Evolutionary conservation across 1,139 yeast species (phyloP), one percentile per base, ranked within the genome.

Genomic region (Candida neerlandica): DNA sequence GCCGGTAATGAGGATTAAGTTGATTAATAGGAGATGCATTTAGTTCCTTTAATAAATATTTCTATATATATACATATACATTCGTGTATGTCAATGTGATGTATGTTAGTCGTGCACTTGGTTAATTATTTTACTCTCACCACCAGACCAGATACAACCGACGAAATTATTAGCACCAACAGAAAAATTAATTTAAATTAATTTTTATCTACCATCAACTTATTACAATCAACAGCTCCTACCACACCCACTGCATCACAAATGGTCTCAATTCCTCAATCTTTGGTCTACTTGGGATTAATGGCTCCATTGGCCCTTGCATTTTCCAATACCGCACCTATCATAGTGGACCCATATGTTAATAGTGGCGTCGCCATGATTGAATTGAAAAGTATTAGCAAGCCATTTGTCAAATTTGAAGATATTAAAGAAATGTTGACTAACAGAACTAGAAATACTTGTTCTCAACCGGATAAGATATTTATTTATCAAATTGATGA

Each of bases 1-100:
- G 96, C 96, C 10, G 95, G 87, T 44, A 53, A 53, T 41, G 53
- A 47, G 39, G 51, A 52, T 32, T 23, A 41, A 19, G 16, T 27
- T 10, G 7, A 11, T 21, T 21, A 21, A 6, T 21, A 21, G 23
- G 23, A 21, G 6, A 21, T 21, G 23, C 23, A 21, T n/a, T n/a
- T n/a, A n/a, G n/a, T n/a, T n/a, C n/a, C n/a, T n/a, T n/a, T 21
- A 21, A 4, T 6, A 21, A 4, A 21, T 6, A 21, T 21, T 6
- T 21, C 5, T 4, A 21, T 21, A 21, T 21, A 27, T 27, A 27
- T 27, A 27, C 5, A 15, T 32, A 32, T 32, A 30, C 14, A 30
- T 30, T 6, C 12, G 12, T 9, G 7, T 27, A 9, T 27, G 30
- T 27, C 11, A 27, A 27, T 27, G 11, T 27, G 11, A 9, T n/a